A percentile compares a stretch with the other conserved stretches of the same genome.
Evolutionary conservation across 768 basidiomycete genomes (phyloP).

Genomic region (Rhizopogon vinicolor): DNA sequence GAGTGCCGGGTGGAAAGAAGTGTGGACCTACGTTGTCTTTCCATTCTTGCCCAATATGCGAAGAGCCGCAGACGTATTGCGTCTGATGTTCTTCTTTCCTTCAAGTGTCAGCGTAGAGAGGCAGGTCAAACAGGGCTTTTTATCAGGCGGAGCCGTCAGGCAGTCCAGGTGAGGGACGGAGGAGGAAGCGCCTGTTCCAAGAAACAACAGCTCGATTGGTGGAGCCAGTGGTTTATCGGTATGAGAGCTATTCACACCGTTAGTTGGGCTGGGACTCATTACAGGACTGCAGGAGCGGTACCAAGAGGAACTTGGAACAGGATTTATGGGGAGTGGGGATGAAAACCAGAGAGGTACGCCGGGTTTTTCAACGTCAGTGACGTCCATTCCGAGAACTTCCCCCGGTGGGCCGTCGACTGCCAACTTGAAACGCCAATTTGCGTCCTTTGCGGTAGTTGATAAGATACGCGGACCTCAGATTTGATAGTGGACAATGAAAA

Average conservation of each 20-base stretch:
- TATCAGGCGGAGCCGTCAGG: slow-evolving; percentile 60
- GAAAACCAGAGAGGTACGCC: too few species aligned
- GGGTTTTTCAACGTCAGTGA: not conserved
- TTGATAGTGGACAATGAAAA: not conserved
- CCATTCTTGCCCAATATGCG: slow-evolving; percentile 39
- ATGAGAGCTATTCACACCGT: not conserved
- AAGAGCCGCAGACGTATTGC: slow-evolving; percentile 77
- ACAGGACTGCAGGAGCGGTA: not conserved
- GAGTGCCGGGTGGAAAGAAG: too few species aligned
- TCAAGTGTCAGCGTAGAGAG: slow-evolving; percentile 60
- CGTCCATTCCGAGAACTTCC: not conserved
- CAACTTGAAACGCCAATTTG: not conserved
- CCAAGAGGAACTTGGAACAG: not conserved
- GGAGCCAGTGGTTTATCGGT: not conserved
- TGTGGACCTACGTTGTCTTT: slow-evolving; percentile 44
- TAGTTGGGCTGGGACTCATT: not conserved
- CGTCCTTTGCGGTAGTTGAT: slow-evolving; percentile 2
- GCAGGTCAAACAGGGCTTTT: slow-evolving; percentile 56
- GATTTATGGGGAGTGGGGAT: not conserved
- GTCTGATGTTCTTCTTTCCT: slow-evolving; percentile 78
- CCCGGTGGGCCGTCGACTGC: not conserved
- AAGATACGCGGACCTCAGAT: not conserved
- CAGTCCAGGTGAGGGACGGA: slow-evolving; percentile 69
- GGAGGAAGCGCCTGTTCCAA: slow-evolving; percentile 80
- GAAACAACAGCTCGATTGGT: slow-evolving; percentile 64